Evolutionary conservation across 2,329 filamentous ascomycete species (phyloP).

Genomic region (Neofusicoccum cordaticola): DNA sequence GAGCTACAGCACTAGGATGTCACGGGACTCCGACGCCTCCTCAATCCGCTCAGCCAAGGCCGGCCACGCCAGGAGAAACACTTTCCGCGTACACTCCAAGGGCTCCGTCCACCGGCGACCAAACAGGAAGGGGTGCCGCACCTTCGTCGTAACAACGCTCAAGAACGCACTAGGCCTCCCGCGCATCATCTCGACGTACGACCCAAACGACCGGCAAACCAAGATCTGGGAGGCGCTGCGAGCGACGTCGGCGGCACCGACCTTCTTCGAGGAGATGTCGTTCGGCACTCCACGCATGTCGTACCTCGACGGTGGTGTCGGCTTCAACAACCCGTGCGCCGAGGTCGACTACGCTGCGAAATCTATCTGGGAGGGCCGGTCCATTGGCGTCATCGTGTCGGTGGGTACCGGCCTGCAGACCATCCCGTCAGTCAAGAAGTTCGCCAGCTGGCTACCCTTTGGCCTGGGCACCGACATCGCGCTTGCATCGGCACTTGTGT

Average conservation of each 20-base stretch:
- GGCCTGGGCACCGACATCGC: slow-evolving; percentile 39
- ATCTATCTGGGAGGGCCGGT: slow-evolving; percentile 21
- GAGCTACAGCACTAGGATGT: slow-evolving; percentile 10
- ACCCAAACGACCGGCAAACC: slow-evolving; percentile 38
- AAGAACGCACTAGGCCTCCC: slow-evolving; percentile 39
- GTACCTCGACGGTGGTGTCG: slow-evolving; percentile 23
- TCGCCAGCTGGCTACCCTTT: slow-evolving; percentile 38
- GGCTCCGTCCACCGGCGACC: slow-evolving; percentile 34
- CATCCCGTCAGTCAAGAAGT: slow-evolving; percentile 37
- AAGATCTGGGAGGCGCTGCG: slow-evolving; percentile 29
- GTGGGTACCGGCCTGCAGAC: slow-evolving; percentile 38
- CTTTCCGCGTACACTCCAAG: slow-evolving; percentile 33
- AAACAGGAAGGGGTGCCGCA: slow-evolving; percentile 33
- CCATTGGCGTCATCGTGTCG: slow-evolving; percentile 37
- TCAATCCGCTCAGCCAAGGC: slow-evolving; percentile 19
- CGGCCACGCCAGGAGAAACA: neutral
- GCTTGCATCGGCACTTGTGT: slow-evolving; percentile 34
- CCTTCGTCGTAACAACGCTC: slow-evolving; percentile 38
- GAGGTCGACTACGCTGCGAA: slow-evolving; percentile 22
- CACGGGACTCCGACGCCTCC: neutral
- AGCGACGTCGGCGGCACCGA: slow-evolving; percentile 32
- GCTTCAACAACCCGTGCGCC: slow-evolving; percentile 23
- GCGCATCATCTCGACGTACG: slow-evolving; percentile 36
- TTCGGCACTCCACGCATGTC: slow-evolving; percentile 26
- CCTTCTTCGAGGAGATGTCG: slow-evolving; percentile 28